Evolutionary conservation across 164 flowering plant genomes (phyloP).

Genomic region (Nymphaea colorata): DNA sequence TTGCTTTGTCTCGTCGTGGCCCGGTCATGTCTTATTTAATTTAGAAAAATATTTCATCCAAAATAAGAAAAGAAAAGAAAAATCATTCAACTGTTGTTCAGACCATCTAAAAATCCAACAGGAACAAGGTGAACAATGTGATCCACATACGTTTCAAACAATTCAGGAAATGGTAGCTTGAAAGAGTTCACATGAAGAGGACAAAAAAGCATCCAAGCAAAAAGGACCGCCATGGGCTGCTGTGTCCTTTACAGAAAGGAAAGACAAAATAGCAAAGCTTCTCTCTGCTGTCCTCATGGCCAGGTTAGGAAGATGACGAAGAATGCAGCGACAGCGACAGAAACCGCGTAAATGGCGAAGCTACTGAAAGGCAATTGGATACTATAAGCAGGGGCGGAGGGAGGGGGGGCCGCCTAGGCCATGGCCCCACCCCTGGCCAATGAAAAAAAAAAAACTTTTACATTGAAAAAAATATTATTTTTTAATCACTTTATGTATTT

Average conservation of each 20-base stretch:
- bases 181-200: background rate
- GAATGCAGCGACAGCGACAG: background rate
- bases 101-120: background rate
- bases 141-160: background rate
- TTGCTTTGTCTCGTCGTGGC: too few species aligned
- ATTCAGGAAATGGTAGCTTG: background rate
- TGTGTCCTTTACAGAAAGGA: background rate
- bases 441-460: too few species aligned
- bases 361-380: background rate
- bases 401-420: too few species aligned
- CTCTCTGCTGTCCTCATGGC: background rate
- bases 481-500: too few species aligned
- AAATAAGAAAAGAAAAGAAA: too few species aligned
- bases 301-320: background rate
- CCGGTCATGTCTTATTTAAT: too few species aligned
- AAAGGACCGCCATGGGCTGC: background rate
- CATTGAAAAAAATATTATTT: too few species aligned
- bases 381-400: too few species aligned
- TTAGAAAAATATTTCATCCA: too few species aligned
- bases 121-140: background rate
- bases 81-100: too few species aligned
- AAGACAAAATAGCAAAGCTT: background rate
- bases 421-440: too few species aligned
- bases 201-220: background rate
- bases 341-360: background rate